Conservation (phyloP, 2,329 filamentous ascomycete species). For the Hansfordia pulvinata region DNA sequence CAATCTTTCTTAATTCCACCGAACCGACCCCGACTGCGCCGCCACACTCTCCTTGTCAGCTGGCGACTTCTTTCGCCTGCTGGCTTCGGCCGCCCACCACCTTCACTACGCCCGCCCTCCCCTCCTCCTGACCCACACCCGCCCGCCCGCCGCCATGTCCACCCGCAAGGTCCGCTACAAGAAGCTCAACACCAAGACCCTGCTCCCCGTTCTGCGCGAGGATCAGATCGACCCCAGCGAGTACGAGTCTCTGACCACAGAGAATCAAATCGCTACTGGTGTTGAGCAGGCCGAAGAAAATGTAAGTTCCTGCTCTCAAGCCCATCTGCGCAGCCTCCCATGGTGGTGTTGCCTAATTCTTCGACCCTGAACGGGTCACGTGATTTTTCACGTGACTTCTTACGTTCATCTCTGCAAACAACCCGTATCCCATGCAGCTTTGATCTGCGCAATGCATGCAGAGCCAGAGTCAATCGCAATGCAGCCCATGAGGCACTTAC, state of each 20-base stretch:
- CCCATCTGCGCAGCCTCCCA: background rate
- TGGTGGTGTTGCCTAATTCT: background rate
- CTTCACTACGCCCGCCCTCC: background rate
- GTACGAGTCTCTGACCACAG: constrained; percentile 74
- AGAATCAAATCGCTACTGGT: constrained; percentile 83
- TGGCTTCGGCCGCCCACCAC: constrained; percentile 2
- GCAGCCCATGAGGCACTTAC: constrained; percentile 7
- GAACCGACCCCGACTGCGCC: too few species aligned
- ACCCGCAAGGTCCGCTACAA: constrained; percentile 65
- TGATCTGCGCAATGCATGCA: too few species aligned
- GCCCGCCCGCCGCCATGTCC: constrained; percentile 34
- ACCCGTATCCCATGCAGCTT: too few species aligned
- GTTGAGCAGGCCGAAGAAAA: constrained; percentile 97
- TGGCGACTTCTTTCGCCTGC: too few species aligned
- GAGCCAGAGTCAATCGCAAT: too few species aligned
- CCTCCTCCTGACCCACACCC: constrained; percentile 1
- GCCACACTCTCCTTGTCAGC: too few species aligned
- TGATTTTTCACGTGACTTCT: constrained; percentile 33
- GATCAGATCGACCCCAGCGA: constrained; percentile 76
- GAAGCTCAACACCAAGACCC: constrained; percentile 86
- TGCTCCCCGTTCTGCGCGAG: constrained; percentile 76
- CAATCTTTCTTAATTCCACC: too few species aligned
- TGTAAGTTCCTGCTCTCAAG: constrained; percentile 42
- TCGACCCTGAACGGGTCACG: too few species aligned
- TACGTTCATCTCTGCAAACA: too few species aligned